Conservation (phyloP, 2,329 filamentous ascomycete genomes). For the Ophiognomonia clavigignenti-juglandacearum region DNA sequence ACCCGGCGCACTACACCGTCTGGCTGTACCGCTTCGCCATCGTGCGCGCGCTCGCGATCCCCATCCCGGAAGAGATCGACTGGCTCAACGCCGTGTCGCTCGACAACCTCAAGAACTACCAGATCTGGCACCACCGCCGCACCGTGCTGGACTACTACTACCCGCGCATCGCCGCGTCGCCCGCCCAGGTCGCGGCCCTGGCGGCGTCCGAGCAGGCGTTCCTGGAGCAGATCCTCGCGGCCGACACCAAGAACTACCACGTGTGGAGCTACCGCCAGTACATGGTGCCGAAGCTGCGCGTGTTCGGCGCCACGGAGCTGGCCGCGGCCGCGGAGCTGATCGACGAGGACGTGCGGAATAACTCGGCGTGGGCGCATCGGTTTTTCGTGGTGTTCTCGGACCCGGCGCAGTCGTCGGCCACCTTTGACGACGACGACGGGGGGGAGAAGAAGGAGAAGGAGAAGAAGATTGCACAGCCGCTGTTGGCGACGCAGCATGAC, state of each 20-base stretch:
- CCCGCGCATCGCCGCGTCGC: slow-evolving; percentile 54
- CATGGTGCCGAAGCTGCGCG: slow-evolving; percentile 60
- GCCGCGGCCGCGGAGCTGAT: slow-evolving; percentile 68
- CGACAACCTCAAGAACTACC: slow-evolving; percentile 92
- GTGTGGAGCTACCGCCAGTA: slow-evolving; percentile 94
- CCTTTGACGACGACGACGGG: too few relatives aligned
- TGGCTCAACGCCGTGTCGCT: slow-evolving; percentile 87
- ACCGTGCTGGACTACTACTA: slow-evolving; percentile 57
- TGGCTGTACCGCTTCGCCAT: slow-evolving; percentile 92
- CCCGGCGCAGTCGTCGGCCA: too few relatives aligned
- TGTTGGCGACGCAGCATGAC: slow-evolving; percentile 48
- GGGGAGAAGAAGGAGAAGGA: too few relatives aligned
- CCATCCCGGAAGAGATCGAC: slow-evolving; percentile 66
- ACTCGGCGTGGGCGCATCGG: slow-evolving; percentile 95
- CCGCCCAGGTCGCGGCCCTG: slow-evolving; percentile 51
- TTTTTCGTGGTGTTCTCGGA: slow-evolving; percentile 84
- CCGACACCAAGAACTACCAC: slow-evolving; percentile 96
- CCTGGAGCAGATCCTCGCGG: slow-evolving; percentile 71
- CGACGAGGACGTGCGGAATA: slow-evolving; percentile 81
- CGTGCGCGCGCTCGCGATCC: slow-evolving; percentile 60
- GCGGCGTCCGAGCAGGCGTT: slow-evolving; percentile 68
- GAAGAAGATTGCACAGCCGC: slow-evolving; percentile 39
- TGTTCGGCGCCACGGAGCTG: slow-evolving; percentile 64
- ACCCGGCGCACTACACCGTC: slow-evolving; percentile 96
- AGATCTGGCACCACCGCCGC: slow-evolving; percentile 83